Evolutionary conservation across 1,139 yeast genomes (phyloP), one percentile per base, ranked within the genome.

Genomic region (Geotrichum histeridarum): DNA sequence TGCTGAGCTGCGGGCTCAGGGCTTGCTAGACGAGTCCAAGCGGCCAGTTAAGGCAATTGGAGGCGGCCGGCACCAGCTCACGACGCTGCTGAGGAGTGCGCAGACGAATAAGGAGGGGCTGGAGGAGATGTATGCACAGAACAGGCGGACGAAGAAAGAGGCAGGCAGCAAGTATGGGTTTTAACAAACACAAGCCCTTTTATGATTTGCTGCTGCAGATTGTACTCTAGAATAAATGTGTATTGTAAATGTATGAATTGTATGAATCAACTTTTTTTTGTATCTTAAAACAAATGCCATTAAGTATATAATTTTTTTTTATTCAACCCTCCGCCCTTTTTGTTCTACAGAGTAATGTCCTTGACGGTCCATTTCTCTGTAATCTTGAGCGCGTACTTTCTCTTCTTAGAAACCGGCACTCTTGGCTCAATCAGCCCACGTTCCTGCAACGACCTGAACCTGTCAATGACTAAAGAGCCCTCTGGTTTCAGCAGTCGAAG

Each of bases 351-450:
- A 72, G 85, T 85, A 66, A 86, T 86, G 72, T 90, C 95, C 73
- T 90, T 91, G 72, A 86, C 88, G 43, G 91, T 80, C 95, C 96
- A 90, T 71, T 89, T 90, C 70, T 89, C 96, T 38, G 94, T 86
- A 57, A 86, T 73, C 75, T 86, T 87, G 59, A 79, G 86, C 60
- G 81, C 76, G 67, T 84, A 86, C 56, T 65, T 66, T 70, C 87
- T 81, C 68, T 79, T 82, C 73, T 80, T 82, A 57, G 77, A 78
- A 48, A 81, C 81, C 9, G 87, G 90, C 49, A 84, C 78, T 71
- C 97, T 80, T 7, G 96, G 77, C 69, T 93, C 99, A 55, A 93
- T 77, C 67, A 85, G 80, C 61, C 99, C 99, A 48, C 83, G 77
- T 58, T 87, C 80, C 73, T 93, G 98, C 61, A 93, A 71, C 56